Percentiles rank a stretch among this genome's conserved stretches.
Conservation (phyloP, 257 asterid species). For the Jasminum sambac region DNA sequence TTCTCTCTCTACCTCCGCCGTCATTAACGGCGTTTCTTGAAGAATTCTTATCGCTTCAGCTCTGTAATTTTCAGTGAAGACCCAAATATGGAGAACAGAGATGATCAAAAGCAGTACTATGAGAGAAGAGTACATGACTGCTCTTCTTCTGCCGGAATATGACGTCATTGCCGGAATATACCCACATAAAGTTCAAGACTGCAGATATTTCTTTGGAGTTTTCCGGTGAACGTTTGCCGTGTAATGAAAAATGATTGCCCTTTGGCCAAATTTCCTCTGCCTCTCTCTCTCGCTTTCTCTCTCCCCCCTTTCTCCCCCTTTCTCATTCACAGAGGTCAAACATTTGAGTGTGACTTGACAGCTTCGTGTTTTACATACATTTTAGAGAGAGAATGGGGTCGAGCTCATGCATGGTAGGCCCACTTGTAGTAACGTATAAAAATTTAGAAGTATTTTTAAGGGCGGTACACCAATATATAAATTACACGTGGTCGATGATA, state of each 20-base stretch:
- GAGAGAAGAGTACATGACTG: slow-evolving; percentile 13
- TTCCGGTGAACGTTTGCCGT: not conserved
- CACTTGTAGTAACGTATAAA: not conserved
- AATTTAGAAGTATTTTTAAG: not conserved
- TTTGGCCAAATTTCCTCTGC: not conserved
- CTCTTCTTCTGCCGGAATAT: slow-evolving; percentile 34
- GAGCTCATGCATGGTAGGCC: not conserved
- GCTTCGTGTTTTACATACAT: not conserved
- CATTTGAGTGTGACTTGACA: not conserved
- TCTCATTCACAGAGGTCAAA: not conserved
- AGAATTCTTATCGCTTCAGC: slow-evolving; percentile 41
- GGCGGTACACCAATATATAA: too few relatives aligned
- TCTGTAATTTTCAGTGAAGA: slow-evolving; percentile 16
- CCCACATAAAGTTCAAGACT: slow-evolving; percentile 37
- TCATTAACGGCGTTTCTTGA: slow-evolving; percentile 16
- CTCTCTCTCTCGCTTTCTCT: not conserved
- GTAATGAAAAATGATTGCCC: not conserved
- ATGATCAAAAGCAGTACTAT: slow-evolving; percentile 25
- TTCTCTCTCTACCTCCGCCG: slow-evolving; percentile 13
- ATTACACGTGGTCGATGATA: too few relatives aligned
- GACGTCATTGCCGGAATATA: slow-evolving; percentile 36
- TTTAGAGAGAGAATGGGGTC: not conserved
- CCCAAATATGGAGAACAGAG: slow-evolving; percentile 26
- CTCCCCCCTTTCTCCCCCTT: not conserved
- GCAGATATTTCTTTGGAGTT: slow-evolving; percentile 6